Conservation (phyloP, 495 filamentous ascomycete species). For the Talaromyces proteolyticus region DNA sequence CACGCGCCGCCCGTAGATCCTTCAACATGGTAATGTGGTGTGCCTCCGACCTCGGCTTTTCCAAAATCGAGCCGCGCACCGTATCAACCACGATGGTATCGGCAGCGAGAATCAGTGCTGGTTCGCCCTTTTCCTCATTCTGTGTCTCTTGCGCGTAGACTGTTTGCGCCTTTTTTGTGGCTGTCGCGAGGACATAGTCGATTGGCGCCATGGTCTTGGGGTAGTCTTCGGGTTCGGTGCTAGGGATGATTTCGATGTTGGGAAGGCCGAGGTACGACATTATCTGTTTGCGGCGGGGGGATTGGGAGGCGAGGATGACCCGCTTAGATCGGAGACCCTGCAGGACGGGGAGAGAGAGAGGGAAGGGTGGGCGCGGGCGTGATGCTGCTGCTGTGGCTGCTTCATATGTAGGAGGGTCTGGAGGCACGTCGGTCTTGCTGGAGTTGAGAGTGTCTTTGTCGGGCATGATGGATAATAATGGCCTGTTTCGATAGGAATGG, state of each 20-base stretch:
- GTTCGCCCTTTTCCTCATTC: constrained; percentile 57
- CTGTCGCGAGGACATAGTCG: constrained; percentile 87
- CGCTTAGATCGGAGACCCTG: constrained; percentile 63
- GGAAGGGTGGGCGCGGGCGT: constrained; percentile 48
- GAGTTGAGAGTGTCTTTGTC: constrained; percentile 1
- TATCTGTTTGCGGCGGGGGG: constrained; percentile 76
- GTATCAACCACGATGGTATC: constrained; percentile 84
- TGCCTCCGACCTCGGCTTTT: constrained; percentile 79
- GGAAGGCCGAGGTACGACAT: constrained; percentile 66
- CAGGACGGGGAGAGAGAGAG: constrained; percentile 72
- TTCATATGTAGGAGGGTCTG: constrained; percentile 6
- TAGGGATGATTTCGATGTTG: constrained; percentile 78
- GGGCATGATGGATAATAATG: background rate
- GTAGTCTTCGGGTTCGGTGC: constrained; percentile 72
- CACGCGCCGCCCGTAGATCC: constrained; percentile 62
- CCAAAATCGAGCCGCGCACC: constrained; percentile 54
- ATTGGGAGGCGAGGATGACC: constrained; percentile 82
- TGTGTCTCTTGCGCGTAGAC: constrained; percentile 69
- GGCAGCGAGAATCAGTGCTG: constrained; percentile 80
- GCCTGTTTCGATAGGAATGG: background rate
- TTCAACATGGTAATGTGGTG: constrained; percentile 80
- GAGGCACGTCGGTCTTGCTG: background rate
- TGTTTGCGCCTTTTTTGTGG: constrained; percentile 68
- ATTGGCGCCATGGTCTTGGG: constrained; percentile 75
- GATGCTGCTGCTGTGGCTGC: constrained; percentile 12